Conservation (phyloP, 305 asterid species). For the Coffea humblotiana region DNA sequence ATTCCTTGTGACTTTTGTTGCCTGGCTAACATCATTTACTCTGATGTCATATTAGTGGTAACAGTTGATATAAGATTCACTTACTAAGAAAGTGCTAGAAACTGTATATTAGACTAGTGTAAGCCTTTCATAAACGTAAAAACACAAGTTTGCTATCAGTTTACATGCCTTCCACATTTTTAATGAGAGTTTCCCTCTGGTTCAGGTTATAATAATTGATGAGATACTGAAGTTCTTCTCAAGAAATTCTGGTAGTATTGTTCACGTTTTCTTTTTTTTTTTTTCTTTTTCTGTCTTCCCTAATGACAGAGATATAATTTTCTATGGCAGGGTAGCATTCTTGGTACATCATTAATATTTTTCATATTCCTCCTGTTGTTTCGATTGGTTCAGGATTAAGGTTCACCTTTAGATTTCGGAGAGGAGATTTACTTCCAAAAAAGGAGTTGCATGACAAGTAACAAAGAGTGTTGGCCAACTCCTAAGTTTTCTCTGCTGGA, state of each 20-base stretch:
- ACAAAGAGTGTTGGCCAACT: not conserved
- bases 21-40: too few species aligned
- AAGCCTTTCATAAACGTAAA: not conserved
- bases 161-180: constrained; percentile 1
- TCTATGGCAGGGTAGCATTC: not conserved
- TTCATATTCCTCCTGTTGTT: not conserved
- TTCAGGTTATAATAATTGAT: constrained; percentile 91
- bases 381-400: constrained; percentile 47
- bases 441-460: constrained; percentile 66
- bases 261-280: constrained; percentile 23
- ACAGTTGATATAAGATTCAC: not conserved
- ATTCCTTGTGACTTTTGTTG: not conserved
- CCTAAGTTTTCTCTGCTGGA: not conserved
- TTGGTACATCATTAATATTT: not conserved
- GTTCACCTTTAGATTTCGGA: constrained; percentile 66
- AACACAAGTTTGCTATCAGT: not conserved
- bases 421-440: constrained; percentile 85
- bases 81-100: not conserved
- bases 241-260: constrained; percentile 37
- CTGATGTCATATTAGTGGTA: not conserved
- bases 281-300: not conserved
- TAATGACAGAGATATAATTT: not conserved
- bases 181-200: constrained; percentile 16
- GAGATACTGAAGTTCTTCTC: constrained; percentile 92
- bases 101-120: not conserved